These are phyloP conservation scores for Yarrowia divulgata DNA, from an alignment of 805 yeast species.

Conservation along the genomic window DNA sequence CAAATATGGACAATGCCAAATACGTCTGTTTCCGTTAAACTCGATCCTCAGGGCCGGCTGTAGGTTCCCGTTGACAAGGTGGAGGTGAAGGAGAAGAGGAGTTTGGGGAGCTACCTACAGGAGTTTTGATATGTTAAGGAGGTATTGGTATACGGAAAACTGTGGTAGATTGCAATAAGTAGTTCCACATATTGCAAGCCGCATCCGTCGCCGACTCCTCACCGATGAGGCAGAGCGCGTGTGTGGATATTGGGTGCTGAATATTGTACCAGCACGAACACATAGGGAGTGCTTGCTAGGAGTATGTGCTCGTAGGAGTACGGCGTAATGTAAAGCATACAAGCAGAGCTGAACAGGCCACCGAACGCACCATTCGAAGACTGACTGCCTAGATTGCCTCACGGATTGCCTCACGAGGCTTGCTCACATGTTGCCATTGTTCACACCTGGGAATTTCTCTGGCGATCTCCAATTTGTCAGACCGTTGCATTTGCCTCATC, in stretches of 20 bases:
- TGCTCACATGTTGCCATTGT: neutral
- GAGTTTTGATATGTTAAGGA: too few relatives aligned
- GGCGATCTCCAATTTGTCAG: neutral
- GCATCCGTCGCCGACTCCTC: neutral
- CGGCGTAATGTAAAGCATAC: neutral
- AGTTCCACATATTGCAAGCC: too few relatives aligned
- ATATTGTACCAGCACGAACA: too few relatives aligned
- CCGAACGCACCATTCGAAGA: too few relatives aligned
- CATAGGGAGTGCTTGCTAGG: neutral
- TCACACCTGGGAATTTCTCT: too few relatives aligned
- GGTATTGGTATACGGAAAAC: too few relatives aligned
- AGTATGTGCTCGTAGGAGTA: neutral
- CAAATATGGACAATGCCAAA: neutral
- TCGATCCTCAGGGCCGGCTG: conserved; percentile 26
- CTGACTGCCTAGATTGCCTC: too few relatives aligned
- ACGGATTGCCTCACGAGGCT: neutral
- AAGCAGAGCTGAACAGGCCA: neutral
- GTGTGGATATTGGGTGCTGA: too few relatives aligned
- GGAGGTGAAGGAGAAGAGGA: too few relatives aligned
- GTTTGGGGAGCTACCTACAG: too few relatives aligned
- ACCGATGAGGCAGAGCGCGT: conserved; percentile 2
- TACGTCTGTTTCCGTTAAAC: neutral
- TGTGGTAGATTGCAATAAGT: too few relatives aligned
- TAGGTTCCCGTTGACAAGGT: too few relatives aligned
- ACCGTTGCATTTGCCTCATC: conserved; percentile 18